These are phyloP conservation scores for Aspergillus jensenii DNA, from an alignment of 2,329 filamentous ascomycete genomes.

Conservation along the genomic window DNA sequence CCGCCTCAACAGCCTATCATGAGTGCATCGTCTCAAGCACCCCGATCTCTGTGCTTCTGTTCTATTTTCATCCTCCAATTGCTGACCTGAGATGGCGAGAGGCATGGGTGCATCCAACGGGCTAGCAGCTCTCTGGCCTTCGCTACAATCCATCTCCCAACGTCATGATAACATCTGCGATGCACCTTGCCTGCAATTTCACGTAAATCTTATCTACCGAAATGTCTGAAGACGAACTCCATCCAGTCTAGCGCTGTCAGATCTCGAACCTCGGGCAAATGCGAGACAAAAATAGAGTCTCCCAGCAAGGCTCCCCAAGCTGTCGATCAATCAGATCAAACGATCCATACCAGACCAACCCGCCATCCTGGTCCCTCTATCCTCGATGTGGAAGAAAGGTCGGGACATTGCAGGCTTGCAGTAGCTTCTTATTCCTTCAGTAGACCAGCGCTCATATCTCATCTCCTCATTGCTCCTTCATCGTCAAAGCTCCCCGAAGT, in stretches of 20 bases:
- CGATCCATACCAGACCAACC: not conserved
- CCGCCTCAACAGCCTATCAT: not conserved
- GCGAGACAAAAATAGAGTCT: conserved; percentile 2
- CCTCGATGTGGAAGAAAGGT: too few species aligned
- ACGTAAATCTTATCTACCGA: not conserved
- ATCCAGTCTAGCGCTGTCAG: not conserved
- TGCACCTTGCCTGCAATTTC: not conserved
- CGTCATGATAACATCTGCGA: not conserved
- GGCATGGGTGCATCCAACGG: too few species aligned
- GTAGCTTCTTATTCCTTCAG: not conserved
- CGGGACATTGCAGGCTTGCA: not conserved
- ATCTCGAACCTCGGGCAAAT: not conserved
- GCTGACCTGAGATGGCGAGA: not conserved
- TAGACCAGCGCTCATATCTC: not conserved
- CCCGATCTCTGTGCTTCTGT: not conserved
- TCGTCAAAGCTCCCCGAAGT: conserved; percentile 6
- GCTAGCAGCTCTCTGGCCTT: not conserved
- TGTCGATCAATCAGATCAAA: conserved; percentile 2
- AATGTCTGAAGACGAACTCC: not conserved
- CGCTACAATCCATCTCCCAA: not conserved
- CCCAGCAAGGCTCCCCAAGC: not conserved
- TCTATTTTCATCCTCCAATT: conserved; percentile 4
- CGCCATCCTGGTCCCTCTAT: not conserved
- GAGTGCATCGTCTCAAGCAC: too few species aligned
- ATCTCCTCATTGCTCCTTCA: not conserved